A percentile compares a stretch with the other conserved stretches of the same genome.
Evolutionary conservation across 768 basidiomycete species (phyloP).

Genomic region (Trametes maxima): DNA sequence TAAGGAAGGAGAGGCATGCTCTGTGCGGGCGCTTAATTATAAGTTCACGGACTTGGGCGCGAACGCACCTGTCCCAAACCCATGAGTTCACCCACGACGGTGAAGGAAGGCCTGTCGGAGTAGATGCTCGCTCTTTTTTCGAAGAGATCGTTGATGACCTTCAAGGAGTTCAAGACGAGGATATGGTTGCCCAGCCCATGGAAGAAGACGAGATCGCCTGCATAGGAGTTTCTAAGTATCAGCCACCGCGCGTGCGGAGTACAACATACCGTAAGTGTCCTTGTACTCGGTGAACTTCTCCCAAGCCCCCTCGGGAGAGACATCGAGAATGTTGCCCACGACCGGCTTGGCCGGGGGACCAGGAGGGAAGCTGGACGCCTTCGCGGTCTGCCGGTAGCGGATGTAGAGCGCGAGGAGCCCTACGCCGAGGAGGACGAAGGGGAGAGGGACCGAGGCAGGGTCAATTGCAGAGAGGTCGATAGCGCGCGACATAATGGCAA

Average conservation of each 20-base stretch:
- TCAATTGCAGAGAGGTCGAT: too few species aligned
- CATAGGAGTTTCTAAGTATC: not conserved
- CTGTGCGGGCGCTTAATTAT: slow-evolving; percentile 9
- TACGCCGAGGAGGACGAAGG: not conserved
- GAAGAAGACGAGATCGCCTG: slow-evolving; percentile 36
- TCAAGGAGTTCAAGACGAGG: slow-evolving; percentile 34
- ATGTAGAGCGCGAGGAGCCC: not conserved
- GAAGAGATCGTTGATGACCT: slow-evolving; percentile 33
- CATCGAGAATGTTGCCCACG: slow-evolving; percentile 19
- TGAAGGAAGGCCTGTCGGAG: slow-evolving; percentile 38
- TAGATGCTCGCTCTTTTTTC: slow-evolving; percentile 34
- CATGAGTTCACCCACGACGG: slow-evolving; percentile 41
- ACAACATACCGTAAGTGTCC: slow-evolving; percentile 14
- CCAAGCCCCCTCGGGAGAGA: slow-evolving; percentile 10
- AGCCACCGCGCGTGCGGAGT: not conserved
- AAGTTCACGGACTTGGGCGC: not conserved
- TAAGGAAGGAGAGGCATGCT: slow-evolving; percentile 30
- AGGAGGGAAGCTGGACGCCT: slow-evolving; percentile 12
- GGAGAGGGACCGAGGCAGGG: too few species aligned
- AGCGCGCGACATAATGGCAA: too few species aligned
- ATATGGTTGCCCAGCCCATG: slow-evolving; percentile 32
- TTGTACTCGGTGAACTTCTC: slow-evolving; percentile 13
- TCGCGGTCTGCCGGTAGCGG: not conserved
- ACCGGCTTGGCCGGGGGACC: slow-evolving; percentile 18
- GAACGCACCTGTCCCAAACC: slow-evolving; percentile 25